Conservation (phyloP, 2,329 filamentous ascomycete genomes). For the Cladosporium sp. region DNA sequence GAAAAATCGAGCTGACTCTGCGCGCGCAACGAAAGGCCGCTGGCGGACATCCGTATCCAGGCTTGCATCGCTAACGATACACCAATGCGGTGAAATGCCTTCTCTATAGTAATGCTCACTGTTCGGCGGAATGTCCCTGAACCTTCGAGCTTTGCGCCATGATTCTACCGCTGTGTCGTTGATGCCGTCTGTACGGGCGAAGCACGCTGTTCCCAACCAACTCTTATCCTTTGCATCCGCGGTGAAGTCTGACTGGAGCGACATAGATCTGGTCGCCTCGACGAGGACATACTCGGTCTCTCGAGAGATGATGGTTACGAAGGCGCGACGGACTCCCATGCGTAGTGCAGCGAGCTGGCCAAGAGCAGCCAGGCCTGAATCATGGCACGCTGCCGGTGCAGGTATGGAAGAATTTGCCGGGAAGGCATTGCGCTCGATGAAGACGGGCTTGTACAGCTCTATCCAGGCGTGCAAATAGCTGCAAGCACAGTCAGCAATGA, state of each 20-base stretch:
- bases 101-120: slow-evolving; percentile 14
- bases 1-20: slow-evolving; percentile 39
- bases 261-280: slow-evolving; percentile 43
- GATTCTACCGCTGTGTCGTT: slow-evolving; percentile 22
- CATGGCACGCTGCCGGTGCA: slow-evolving; percentile 18
- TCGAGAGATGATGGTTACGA: slow-evolving; percentile 46
- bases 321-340: slow-evolving; percentile 31
- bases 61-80: slow-evolving; percentile 24
- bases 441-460: slow-evolving; percentile 1
- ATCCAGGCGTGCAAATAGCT: slow-evolving; percentile 6
- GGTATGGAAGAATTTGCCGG: not conserved
- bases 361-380: slow-evolving; percentile 34
- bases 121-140: not conserved
- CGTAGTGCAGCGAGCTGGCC: slow-evolving; percentile 36
- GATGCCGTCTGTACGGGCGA: slow-evolving; percentile 13
- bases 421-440: slow-evolving; percentile 9
- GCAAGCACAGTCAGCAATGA: not conserved
- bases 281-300: slow-evolving; percentile 48
- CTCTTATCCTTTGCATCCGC: slow-evolving; percentile 30
- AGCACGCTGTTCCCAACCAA: slow-evolving; percentile 16
- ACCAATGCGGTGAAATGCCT: slow-evolving; percentile 19
- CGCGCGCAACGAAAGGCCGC: slow-evolving; percentile 15
- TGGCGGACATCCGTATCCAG: slow-evolving; percentile 5
- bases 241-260: slow-evolving; percentile 32
- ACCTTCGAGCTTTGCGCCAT: not conserved